Base-by-base conservation (phyloP, 805 yeast species). In the Candida germanica region DNA sequence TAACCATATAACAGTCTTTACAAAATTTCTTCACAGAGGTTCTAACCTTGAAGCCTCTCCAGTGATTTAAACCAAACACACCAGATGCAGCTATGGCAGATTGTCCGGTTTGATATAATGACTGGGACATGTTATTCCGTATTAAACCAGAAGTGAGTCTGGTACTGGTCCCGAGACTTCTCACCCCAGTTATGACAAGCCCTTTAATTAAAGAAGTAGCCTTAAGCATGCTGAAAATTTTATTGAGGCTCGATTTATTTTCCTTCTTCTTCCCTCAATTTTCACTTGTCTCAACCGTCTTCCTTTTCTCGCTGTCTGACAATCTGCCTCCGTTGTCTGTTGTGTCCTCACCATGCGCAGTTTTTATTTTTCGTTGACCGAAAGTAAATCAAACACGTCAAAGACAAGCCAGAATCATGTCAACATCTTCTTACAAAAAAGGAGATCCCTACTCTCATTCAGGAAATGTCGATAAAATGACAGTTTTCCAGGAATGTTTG, bases 1-100 rank as follows among this genome's bases (percentile, higher is more conserved):
- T 83, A 8, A 93, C 96, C 63, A 87, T 77, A 66, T 77, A 61
- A 60, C 98, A 93, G 58, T 87, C 93, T 25, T 82, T 73, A 61
- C 98, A 93, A 64, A 87, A 83, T 69, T 86, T 93, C 69, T 89
- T 89, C 37, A 93, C 95, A 1, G 98, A 77, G 4, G 97, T 80
- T 61, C 91, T 80, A 30, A 88, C 95, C 60, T 91, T 91, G 74
- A 91, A 88, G 3, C 88, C 81, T 61, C 97, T 78, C 11, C 60
- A 16, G 4, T 28, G 32, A 13, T 20, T 30, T 13, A 34, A 28
- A 15, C 38, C 33, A 9, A 33, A 33, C 14, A 33, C 31, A 14
- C 36, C 19, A 9, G 36, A 20, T 20, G 23, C 23, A 20, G 23
- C 6, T 10, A 20, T 10, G 9, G 23, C 6, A 20, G 6, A 7